Conservation (phyloP, 2,329 filamentous ascomycete species). For the Didymellaceae sp. region DNA sequence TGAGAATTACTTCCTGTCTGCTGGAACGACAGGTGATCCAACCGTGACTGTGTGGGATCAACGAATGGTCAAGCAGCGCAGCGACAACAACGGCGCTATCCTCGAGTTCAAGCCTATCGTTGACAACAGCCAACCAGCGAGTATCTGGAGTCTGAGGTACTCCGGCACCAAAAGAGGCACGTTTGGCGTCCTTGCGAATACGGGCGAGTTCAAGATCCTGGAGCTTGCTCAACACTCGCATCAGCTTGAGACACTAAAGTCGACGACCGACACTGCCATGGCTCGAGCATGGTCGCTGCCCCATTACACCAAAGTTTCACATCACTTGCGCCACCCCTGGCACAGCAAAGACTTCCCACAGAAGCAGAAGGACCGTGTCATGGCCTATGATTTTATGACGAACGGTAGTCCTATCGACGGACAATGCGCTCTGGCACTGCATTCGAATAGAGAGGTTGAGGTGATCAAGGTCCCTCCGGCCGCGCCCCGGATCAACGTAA, state of each 20-base stretch:
- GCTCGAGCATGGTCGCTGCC: constrained; percentile 50
- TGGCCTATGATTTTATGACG: constrained; percentile 68
- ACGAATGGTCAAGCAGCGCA: constrained; percentile 55
- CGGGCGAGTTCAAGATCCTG: constrained; percentile 64
- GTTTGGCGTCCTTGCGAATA: constrained; percentile 65
- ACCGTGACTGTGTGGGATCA: constrained; percentile 81
- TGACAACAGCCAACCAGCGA: constrained; percentile 55
- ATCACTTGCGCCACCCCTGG: constrained; percentile 53
- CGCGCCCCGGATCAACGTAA: constrained; percentile 52
- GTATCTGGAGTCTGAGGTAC: constrained; percentile 68
- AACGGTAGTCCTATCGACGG: constrained; percentile 53
- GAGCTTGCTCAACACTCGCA: constrained; percentile 61
- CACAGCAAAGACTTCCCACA: constrained; percentile 53
- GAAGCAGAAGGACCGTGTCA: constrained; percentile 57
- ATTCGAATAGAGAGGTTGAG: constrained; percentile 59
- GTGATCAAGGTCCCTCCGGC: constrained; percentile 56
- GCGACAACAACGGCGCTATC: constrained; percentile 58
- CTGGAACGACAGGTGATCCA: constrained; percentile 73
- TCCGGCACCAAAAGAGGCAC: constrained; percentile 64
- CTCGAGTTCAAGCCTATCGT: constrained; percentile 65
- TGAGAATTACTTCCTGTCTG: constrained; percentile 84
- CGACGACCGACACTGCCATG: constrained; percentile 28
- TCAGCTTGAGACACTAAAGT: constrained; percentile 28
- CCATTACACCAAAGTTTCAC: constrained; percentile 53
- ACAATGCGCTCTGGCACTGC: constrained; percentile 60